phyloP scores from a whole-genome alignment of 352 stramenopile species.

The Phytophthora pistaciae region DNA sequence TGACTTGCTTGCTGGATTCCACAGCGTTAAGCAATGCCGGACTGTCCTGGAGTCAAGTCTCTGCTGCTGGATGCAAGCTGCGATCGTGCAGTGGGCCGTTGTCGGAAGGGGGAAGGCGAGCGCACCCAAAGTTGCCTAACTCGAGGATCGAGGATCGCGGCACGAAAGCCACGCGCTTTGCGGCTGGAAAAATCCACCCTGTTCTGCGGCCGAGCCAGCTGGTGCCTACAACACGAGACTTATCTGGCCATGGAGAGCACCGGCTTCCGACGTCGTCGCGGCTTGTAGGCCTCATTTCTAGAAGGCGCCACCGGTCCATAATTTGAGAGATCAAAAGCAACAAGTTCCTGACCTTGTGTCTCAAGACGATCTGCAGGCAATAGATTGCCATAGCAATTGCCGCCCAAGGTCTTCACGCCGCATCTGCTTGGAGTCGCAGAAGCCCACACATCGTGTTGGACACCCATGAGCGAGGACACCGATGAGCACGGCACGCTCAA shows the following conservation, averaged over 20 bases:
- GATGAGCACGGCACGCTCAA: not conserved
- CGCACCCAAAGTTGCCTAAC: slow-evolving; percentile 30
- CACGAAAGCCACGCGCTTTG: not conserved
- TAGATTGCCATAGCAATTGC: not conserved
- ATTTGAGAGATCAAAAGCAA: not conserved
- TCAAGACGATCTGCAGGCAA: not conserved
- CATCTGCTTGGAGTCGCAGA: slow-evolving; percentile 3
- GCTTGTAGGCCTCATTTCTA: not conserved
- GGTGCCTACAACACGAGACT: slow-evolving; percentile 3
- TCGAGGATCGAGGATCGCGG: slow-evolving; percentile 5
- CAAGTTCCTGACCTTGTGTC: not conserved
- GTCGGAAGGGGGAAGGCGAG: slow-evolving; percentile 1
- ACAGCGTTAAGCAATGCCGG: slow-evolving; percentile 7
- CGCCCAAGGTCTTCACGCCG: not conserved
- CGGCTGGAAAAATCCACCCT: slow-evolving; percentile 16
- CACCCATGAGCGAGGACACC: not conserved
- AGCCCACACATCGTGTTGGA: not conserved
- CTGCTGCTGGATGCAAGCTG: slow-evolving; percentile 1
- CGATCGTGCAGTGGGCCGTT: slow-evolving; percentile 17
- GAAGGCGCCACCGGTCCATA: not conserved
- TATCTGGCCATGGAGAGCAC: slow-evolving; percentile 21
- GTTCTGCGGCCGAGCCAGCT: slow-evolving; percentile 4
- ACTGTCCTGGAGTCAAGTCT: not conserved
- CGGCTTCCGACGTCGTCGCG: too few species aligned
- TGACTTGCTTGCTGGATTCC: not conserved